Conservation (phyloP, 2,329 filamentous ascomycete genomes). For the Coniella vitis region DNA sequence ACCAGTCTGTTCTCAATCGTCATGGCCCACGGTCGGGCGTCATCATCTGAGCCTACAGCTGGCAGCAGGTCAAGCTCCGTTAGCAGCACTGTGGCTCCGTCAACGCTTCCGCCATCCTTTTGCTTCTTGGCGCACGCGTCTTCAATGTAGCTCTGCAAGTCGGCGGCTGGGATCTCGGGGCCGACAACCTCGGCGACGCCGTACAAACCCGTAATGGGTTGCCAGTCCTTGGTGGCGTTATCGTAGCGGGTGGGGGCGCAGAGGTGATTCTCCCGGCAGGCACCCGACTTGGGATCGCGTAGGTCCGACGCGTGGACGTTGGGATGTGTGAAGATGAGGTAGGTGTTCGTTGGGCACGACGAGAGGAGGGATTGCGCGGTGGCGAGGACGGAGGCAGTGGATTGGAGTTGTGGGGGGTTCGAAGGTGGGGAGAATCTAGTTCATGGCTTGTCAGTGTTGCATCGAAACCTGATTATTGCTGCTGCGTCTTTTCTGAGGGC, state of each 20-base stretch:
- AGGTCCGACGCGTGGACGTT: slow-evolving; percentile 68
- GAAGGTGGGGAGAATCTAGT: slow-evolving; percentile 27
- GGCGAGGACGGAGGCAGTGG: slow-evolving; percentile 35
- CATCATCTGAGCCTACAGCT: slow-evolving; percentile 18
- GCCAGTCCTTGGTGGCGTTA: slow-evolving; percentile 15
- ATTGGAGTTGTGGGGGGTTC: slow-evolving; percentile 40
- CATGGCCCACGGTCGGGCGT: slow-evolving; percentile 28
- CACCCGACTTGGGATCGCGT: slow-evolving; percentile 35
- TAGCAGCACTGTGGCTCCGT: slow-evolving; percentile 28
- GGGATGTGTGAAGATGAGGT: slow-evolving; percentile 72
- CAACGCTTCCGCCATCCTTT: too few species aligned
- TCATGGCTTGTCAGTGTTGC: not conserved
- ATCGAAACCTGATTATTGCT: not conserved
- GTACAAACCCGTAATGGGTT: slow-evolving; percentile 32
- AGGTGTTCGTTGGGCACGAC: slow-evolving; percentile 65
- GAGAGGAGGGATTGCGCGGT: slow-evolving; percentile 47
- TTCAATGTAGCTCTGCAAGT: slow-evolving; percentile 38
- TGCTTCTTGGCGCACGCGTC: slow-evolving; percentile 37
- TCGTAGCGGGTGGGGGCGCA: slow-evolving; percentile 30
- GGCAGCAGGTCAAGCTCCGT: slow-evolving; percentile 37
- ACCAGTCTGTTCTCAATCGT: slow-evolving; percentile 36
- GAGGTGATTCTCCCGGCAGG: slow-evolving; percentile 48
- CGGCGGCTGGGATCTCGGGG: slow-evolving; percentile 33
- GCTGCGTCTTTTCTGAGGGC: too few species aligned
- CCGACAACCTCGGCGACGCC: slow-evolving; percentile 54